Conservation (phyloP, 495 filamentous ascomycete species). For the Filosporella fistucella region DNA sequence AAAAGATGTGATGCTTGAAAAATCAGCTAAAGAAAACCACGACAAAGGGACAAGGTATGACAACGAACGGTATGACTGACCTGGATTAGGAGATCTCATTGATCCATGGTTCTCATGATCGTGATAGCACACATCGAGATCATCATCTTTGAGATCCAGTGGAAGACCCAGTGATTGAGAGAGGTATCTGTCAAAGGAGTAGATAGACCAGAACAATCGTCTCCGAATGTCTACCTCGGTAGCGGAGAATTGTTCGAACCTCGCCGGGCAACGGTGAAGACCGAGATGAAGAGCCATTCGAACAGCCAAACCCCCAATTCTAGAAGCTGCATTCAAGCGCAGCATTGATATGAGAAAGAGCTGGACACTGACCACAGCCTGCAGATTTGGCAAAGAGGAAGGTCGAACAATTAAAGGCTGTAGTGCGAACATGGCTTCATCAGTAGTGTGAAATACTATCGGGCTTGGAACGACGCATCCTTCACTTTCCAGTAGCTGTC, state of each 20-base stretch:
- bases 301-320: slow-evolving; percentile 39
- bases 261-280: slow-evolving; percentile 42
- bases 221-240: slow-evolving; percentile 35
- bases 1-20: slow-evolving; percentile 1
- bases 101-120: slow-evolving; percentile 25
- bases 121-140: slow-evolving; percentile 48
- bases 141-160: slow-evolving; percentile 45
- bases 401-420: not conserved
- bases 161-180: slow-evolving; percentile 45
- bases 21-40: not conserved
- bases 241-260: slow-evolving; percentile 34
- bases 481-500: slow-evolving; percentile 7
- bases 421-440: slow-evolving; percentile 22
- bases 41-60: not conserved
- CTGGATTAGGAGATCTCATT: not conserved
- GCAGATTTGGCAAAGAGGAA: slow-evolving; percentile 21
- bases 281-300: slow-evolving; percentile 44
- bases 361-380: slow-evolving; percentile 40
- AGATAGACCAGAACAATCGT: slow-evolving; percentile 47
- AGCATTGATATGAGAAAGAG: slow-evolving; percentile 42
- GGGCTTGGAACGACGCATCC: slow-evolving; percentile 25
- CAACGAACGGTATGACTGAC: not conserved
- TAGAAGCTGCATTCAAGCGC: slow-evolving; percentile 43
- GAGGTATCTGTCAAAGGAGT: slow-evolving; percentile 43
- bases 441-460: slow-evolving; percentile 35